phyloP scores from a whole-genome alignment of 2,329 filamentous ascomycete genomes.

The Drechslera avenae region DNA sequence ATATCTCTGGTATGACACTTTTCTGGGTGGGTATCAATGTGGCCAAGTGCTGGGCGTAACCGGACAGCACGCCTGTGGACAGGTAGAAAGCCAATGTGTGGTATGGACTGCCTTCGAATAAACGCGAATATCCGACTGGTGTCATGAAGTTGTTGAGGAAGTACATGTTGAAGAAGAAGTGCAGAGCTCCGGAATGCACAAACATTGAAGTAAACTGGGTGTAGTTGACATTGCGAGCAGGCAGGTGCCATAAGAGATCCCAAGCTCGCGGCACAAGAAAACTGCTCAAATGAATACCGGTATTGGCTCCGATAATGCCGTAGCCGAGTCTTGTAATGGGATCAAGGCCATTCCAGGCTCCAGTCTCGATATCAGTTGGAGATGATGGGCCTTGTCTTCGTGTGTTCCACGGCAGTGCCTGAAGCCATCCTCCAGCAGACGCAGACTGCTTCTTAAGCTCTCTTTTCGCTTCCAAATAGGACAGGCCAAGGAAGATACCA shows the following conservation, averaged over 20 bases:
- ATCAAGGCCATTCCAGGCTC: slow-evolving; percentile 31
- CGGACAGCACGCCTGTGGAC: slow-evolving; percentile 36
- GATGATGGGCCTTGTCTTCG: slow-evolving; percentile 26
- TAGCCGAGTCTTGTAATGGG: slow-evolving; percentile 35
- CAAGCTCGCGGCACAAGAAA: slow-evolving; percentile 31
- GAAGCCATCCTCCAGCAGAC: slow-evolving; percentile 17
- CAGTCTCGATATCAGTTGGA: slow-evolving; percentile 34
- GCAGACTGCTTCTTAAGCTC: slow-evolving; percentile 27
- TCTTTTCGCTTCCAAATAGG: slow-evolving; percentile 37
- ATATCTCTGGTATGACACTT: slow-evolving; percentile 25
- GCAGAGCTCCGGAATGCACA: slow-evolving; percentile 24
- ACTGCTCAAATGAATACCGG: slow-evolving; percentile 33
- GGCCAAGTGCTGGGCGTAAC: slow-evolving; percentile 38
- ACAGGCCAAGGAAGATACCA: slow-evolving; percentile 35
- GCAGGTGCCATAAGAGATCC: slow-evolving; percentile 38
- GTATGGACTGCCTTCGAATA: slow-evolving; percentile 40
- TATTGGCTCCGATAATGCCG: slow-evolving; percentile 38
- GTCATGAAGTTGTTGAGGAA: slow-evolving; percentile 40
- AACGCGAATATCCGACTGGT: slow-evolving; percentile 32
- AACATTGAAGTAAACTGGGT: slow-evolving; percentile 40
- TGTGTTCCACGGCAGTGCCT: slow-evolving; percentile 23
- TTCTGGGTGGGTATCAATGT: slow-evolving; percentile 32
- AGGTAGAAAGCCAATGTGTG: slow-evolving; percentile 41
- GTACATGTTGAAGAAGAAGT: slow-evolving; percentile 27
- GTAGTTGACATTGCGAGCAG: slow-evolving; percentile 36